Evolutionary conservation across 768 basidiomycete genomes (phyloP), one percentile per base, ranked within the genome.

Genomic region (Plicaturopsis crispa): DNA sequence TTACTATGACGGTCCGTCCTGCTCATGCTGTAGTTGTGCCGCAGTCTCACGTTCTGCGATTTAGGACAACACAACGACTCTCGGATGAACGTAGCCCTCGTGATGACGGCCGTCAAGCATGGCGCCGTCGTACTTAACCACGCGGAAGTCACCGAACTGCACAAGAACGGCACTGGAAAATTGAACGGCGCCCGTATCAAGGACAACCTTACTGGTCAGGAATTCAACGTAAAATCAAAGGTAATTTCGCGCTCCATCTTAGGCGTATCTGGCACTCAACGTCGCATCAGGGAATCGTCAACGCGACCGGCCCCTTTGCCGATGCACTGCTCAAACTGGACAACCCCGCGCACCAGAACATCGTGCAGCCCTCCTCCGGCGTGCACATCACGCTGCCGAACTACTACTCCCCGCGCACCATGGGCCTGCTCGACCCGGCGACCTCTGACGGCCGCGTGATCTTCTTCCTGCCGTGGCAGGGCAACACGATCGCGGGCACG

Each of bases 401-500:
- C 53, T 99, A 98, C 66, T 97, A 96, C 56, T 89, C 91, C 1
- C 94, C 94, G 3, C 78, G 84, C 12, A 85, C 74, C 35, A 96
- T 98, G 87, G 94, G 96, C 31, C 73, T 98, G 4, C 73, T 98
- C 32, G 96, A 98, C 59, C 96, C 94, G 1, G 72, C 89, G 3
- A 96, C 96, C 4, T 90, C 87, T 0, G 94, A 99, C 47, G 94
- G 94, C 0, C 84, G 94, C 19, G 93, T 99, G 39, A 94, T 99
- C 54, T 99, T 97, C 73, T 96, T 99, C 75, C 75, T 99, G 7
- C 94, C 94, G 0, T 99, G 96, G 94, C 84, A 97, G 62, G 94
- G 94, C 6, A 90, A 84, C 65, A 92, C 92, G 28, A 92, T 99
- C 45, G 94, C 94, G 2, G 94, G 94, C 18, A 97, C 96, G 2